Base-by-base conservation (phyloP, 2,329 filamentous ascomycete species). In the Venturia carpophila region DNA sequence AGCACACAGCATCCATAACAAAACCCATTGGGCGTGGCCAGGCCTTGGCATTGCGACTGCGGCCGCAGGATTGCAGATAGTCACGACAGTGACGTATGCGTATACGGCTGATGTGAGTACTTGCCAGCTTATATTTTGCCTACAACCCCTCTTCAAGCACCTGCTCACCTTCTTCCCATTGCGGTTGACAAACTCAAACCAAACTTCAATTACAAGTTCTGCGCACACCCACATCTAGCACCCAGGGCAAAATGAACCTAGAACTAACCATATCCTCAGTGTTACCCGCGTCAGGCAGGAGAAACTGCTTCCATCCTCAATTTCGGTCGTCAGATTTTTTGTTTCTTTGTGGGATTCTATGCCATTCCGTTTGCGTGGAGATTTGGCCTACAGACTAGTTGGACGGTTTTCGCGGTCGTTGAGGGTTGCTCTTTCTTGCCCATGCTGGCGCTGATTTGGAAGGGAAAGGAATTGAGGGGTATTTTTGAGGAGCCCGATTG, bases 31-130 rank as follows among this genome's bases (percentile, higher is more conserved):
- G 72, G 68, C 71, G n/a, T 74, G 73, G 1, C 70, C 72, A 5
- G 73, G 73, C 0, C 69, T 77, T 47, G 75, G 75, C 6, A 77
- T 77, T 67, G 73, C 70, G 0, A 74, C 75, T 47, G 72, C 73
- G 6, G 71, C 70, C 60, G 70, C 73, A 60, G 75, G 75, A 17
- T 66, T 75, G 39, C 75, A 77, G 66, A 72, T 76, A 55, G 71
- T 73, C 9, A 73, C 71, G 5, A 76, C 75, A 3, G 71, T 73
- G 5, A 70, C 71, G 7, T 76, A 74, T 65, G 70, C 74, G 7
- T 77, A 76, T 64, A 70, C 60, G 5, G 60, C 64, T 52, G 47
- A 65, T 19, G 30, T 45, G 34, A 62, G 30, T 47, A 11, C 7
- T 24, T 34, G 24, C 15, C 17, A 60, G 30, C 56, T 39, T n/a